Evolutionary conservation across 2,329 filamentous ascomycete species (phyloP), one percentile per base, ranked within the genome.

Genomic region (Chrysoporthe austroafricana): DNA sequence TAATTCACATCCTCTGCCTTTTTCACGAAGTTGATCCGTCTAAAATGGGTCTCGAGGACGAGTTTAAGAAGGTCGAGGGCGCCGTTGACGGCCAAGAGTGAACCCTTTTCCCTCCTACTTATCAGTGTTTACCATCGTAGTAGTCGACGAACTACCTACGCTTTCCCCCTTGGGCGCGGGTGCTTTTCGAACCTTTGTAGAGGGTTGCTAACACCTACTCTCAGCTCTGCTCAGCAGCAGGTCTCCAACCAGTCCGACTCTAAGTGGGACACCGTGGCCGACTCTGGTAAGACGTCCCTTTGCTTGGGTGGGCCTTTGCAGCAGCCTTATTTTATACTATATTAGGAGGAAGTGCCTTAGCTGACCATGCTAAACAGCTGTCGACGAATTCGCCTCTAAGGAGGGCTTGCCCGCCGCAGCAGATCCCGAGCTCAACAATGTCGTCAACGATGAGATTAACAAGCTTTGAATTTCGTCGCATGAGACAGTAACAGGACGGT

Each of bases 361-460:
- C 62, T 65, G 52, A 39, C 54, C 56, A 43, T 32, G 4, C 9
- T n/a, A n/a, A 32, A 26, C 54, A 78, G 77, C 72, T 36, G 64
- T 78, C 68, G 76, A 78, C 56, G 70, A 73, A 42, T 73, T 76
- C 36, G 77, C 77, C 14, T 69, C 70, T 63, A 77, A 76, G 71
- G 77, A 78, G 67, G 77, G 75, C 18, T 4, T 78, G 3, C 72
- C 76, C 2, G 73, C 76, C 32, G 73, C 71, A 13, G 11, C 73
- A 0, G 75, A 78, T 66, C 75, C 77, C 2, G 75, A 75, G 70
- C 71, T 79, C 66, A 78, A 78, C 74, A 78, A 77, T 68, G 36
- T 76, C 13, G 75, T 77, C 69, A 78, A 78, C 69, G 71, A 77
- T 13, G 76, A 74, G 68, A 57, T 76, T 64, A 78, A 79, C 69